Evolutionary conservation across 306 rosid genomes (phyloP).

Genomic region (Vigna angularis): DNA sequence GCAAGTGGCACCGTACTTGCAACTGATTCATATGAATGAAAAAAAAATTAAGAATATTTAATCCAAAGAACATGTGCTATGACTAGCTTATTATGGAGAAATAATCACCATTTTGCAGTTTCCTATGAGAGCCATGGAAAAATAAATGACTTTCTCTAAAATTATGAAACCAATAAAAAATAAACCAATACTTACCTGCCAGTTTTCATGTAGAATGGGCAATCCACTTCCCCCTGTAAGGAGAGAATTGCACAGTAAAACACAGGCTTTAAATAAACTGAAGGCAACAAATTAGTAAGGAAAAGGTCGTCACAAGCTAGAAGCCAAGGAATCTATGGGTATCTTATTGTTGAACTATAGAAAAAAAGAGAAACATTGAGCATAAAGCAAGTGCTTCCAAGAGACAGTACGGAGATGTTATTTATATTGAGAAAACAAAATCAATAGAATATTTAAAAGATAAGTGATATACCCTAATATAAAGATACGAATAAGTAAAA

Average conservation of each 20-base stretch:
- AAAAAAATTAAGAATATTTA: slow-evolving; percentile 39
- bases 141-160: slow-evolving; percentile 6
- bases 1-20: slow-evolving; percentile 91
- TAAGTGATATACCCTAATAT: too few relatives aligned
- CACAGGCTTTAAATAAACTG: slow-evolving; percentile 7
- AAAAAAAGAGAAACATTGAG: too few relatives aligned
- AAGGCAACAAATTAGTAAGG: slow-evolving; percentile 19
- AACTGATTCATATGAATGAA: slow-evolving; percentile 62
- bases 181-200: slow-evolving; percentile 69
- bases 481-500: too few relatives aligned
- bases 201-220: slow-evolving; percentile 99
- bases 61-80: slow-evolving; percentile 25
- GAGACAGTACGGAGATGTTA: too few relatives aligned
- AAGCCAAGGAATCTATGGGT: neutral
- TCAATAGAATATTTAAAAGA: too few relatives aligned
- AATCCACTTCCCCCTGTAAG: slow-evolving; percentile 91
- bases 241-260: slow-evolving; percentile 45
- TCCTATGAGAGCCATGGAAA: neutral
- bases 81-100: neutral
- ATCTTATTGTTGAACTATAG: neutral
- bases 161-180: slow-evolving; percentile 18
- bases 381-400: too few relatives aligned
- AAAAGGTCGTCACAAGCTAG: slow-evolving; percentile 20
- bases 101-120: neutral
- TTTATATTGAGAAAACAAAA: too few relatives aligned